Evolutionary conservation across 257 asterid species (phyloP), one percentile per base, ranked within the genome.

Genomic region (Penstemon newberryi): DNA sequence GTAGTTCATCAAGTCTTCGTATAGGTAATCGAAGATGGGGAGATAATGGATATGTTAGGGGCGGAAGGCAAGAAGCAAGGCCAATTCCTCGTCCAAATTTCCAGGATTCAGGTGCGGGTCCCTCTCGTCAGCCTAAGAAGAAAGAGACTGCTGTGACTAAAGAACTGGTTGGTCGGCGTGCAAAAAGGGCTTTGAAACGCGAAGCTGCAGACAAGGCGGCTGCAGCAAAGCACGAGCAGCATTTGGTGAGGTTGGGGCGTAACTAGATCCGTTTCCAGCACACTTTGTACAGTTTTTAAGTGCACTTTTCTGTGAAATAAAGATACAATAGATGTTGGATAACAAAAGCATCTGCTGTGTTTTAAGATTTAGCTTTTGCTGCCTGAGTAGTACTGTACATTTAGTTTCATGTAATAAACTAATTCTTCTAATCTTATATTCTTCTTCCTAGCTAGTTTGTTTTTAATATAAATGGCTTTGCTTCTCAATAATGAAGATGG

Each of bases 181-280:
- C 46, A 43, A 43, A 43, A 43, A 43, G 46, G 46, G 46, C 46
- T 43, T 43, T 43, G 8, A 43, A 43, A 8, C 46, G 46, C 8
- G 46, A 43, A 43, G 46, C 46, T 43, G 46, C 46, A 0, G 46
- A 43, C 8, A 43, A 43, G 46, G 46, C 5, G 9, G 36, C 59
- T 7, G 60, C 12, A 19, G 39, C 25, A 19, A 19, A 5, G 60
- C 25, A 19, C 2, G 33, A 79, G 81, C 79, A 81, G 59, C 97
- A 47, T 64, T 74, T 84, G 79, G 76, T 36, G 63, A 83, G 90
- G 90, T 63, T 86, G 61, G 91, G 94, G 6, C 89, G 80, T 11
- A 63, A 65, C 38, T 67, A 71, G 73, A 54, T 46, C 70, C 38
- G 15, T 8, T 56, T 45, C 57, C n/a, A 54, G 75, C 33, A 50